Conservation (phyloP, 345 rosid genomes). For the Cardamine chenopodiifolia region DNA sequence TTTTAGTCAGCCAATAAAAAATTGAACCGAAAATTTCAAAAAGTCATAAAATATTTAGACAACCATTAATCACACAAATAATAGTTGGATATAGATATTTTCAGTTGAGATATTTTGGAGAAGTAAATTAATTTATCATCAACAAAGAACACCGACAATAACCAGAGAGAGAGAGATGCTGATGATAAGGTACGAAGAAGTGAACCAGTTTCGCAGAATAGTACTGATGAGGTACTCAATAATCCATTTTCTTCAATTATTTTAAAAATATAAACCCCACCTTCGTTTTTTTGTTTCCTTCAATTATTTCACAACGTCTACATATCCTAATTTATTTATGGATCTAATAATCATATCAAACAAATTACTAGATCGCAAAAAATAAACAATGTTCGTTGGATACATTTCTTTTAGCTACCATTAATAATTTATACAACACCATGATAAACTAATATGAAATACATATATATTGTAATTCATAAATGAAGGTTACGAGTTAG, state of each 20-base stretch:
- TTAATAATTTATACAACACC: not conserved
- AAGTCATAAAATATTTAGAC: not conserved
- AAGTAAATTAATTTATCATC: conserved; percentile 1
- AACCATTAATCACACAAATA: not conserved
- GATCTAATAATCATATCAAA: conserved; percentile 10
- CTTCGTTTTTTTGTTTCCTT: conserved; percentile 40
- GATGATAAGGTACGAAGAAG: conserved; percentile 39
- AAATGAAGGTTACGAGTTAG: not conserved
- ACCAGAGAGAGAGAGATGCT: not conserved
- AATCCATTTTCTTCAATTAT: conserved; percentile 34
- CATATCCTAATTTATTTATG: not conserved
- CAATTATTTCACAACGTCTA: conserved; percentile 43
- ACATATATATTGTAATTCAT: not conserved
- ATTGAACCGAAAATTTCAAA: no score
- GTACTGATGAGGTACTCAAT: conserved; percentile 38
- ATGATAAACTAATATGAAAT: not conserved
- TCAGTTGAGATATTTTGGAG: conserved; percentile 8
- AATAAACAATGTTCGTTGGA: conserved; percentile 1
- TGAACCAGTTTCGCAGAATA: conserved; percentile 27
- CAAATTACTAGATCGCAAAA: conserved; percentile 3
- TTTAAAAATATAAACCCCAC: conserved; percentile 31
- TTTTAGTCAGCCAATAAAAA: no score
- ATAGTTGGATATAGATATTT: conserved; percentile 20
- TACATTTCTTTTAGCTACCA: not conserved
- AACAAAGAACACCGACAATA: conserved; percentile 37